phyloP scores from a whole-genome alignment of 768 basidiomycete genomes.

The Auricularia cornea region DNA sequence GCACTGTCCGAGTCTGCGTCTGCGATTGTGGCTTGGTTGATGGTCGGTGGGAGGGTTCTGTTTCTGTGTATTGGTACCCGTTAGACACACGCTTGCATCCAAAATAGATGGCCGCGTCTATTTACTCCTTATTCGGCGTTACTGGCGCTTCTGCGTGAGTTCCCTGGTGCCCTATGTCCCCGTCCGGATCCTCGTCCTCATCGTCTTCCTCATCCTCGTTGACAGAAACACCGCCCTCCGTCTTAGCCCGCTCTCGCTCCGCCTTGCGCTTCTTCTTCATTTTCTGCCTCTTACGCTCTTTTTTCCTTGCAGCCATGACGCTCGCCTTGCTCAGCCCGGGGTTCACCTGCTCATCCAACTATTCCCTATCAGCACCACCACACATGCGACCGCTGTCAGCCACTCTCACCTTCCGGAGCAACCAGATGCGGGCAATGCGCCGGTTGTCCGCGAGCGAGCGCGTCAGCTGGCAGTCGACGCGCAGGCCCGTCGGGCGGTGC shows the following conservation, averaged over 20 bases:
- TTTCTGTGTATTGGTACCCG: too few species aligned
- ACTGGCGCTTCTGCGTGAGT: too few species aligned
- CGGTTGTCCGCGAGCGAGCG: constrained; percentile 76
- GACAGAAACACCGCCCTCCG: neutral
- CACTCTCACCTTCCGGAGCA: constrained; percentile 58
- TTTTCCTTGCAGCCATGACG: constrained; percentile 59
- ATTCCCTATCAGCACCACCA: neutral
- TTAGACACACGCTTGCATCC: too few species aligned
- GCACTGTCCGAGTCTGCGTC: too few species aligned
- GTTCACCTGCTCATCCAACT: constrained; percentile 68
- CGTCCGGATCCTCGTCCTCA: neutral
- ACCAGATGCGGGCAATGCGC: constrained; percentile 59
- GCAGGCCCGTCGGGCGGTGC: constrained; percentile 81
- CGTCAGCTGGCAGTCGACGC: constrained; percentile 83
- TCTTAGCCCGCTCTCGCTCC: constrained; percentile 15
- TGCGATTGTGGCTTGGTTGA: too few species aligned
- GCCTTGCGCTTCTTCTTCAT: constrained; percentile 76
- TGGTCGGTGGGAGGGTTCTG: too few species aligned
- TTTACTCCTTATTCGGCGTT: neutral
- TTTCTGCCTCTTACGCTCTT: constrained; percentile 65
- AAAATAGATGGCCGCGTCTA: too few species aligned
- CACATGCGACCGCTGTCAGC: constrained; percentile 15
- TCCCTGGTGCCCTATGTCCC: too few species aligned
- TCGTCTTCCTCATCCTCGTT: neutral
- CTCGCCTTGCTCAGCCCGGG: constrained; percentile 71